These are phyloP conservation scores for Aspergillus brasiliensis DNA, from an alignment of 2,329 filamentous ascomycete species.

Conservation along the genomic window DNA sequence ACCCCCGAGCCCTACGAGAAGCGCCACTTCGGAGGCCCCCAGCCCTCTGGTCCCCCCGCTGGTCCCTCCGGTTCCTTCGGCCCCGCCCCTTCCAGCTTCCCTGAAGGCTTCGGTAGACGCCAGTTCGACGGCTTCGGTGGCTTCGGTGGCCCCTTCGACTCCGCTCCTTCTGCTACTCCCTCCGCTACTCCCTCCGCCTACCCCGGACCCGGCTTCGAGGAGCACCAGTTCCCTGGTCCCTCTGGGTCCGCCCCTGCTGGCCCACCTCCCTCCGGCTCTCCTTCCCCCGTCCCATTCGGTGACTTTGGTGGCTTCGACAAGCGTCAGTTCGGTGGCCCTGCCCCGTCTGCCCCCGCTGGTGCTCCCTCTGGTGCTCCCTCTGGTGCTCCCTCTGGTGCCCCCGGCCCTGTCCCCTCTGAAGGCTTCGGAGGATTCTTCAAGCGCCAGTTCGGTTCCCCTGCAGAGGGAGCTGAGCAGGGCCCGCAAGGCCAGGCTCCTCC, in stretches of 20 bases:
- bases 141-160: not conserved
- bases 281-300: not conserved
- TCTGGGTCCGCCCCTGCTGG: not conserved
- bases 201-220: not conserved
- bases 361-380: not conserved
- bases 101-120: not conserved
- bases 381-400: not conserved
- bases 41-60: not conserved
- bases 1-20: not conserved
- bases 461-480: not conserved
- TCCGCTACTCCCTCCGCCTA: not conserved
- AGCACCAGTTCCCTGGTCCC: not conserved
- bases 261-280: not conserved
- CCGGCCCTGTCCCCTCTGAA: not conserved
- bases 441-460: not conserved
- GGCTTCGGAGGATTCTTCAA: not conserved
- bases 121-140: not conserved
- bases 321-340: not conserved
- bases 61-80: not conserved
- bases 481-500: not conserved
- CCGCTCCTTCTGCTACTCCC: not conserved
- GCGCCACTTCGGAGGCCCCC: not conserved
- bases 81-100: not conserved
- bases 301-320: not conserved
- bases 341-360: not conserved